Base-by-base conservation (phyloP, 768 basidiomycete genomes). In the Rickenella mellea region DNA sequence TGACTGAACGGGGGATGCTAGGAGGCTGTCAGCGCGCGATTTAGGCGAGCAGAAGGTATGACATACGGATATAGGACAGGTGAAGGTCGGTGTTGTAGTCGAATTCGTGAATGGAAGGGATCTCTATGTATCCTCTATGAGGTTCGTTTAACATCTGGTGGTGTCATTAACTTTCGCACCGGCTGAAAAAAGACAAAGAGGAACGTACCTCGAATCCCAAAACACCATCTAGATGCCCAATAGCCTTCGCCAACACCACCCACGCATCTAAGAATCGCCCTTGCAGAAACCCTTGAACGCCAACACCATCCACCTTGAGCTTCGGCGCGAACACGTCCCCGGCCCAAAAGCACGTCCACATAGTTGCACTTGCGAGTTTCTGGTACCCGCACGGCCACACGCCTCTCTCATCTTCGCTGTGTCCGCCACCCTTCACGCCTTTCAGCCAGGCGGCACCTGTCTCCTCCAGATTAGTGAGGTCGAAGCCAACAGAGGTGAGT, bases 61-160 rank as follows among this genome's bases (percentile, higher is more conserved):
- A 76, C 83, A 68, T 57, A 81, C 87, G 83, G 48, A 84, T 71
- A 50, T 79, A 66, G 3, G 78, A 73, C 27, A 97, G 70, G 52
- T 96, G 93, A 11, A 99, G 75, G 54, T 97, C 92, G 2, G 91
- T 92, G 47, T 91, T 96, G 58, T 96, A 96, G 60, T 97, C 83
- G 63, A 89, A 97, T 9, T 69, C 66, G 50, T 96, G 82, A 32
- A 96, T 67, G 1, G 89, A 88, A 20, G 74, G 70, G 5, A 96
- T 65, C 41, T 83, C 75, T 45, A 94, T 80, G 59, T 94, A 98
- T 30, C 94, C 96, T 53, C 82, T 71, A 63, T 99, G 92, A 0
- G 92, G 92, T 61, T 96, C 92, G 50, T 97, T 96, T 73, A 94
- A 80, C 58, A 91, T 75, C 89, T 93, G 17, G 24, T 24, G 19